A percentile compares a stretch with the other conserved stretches of the same genome.
phyloP scores from a whole-genome alignment of 345 rosid species.

The Pistacia integerrima region DNA sequence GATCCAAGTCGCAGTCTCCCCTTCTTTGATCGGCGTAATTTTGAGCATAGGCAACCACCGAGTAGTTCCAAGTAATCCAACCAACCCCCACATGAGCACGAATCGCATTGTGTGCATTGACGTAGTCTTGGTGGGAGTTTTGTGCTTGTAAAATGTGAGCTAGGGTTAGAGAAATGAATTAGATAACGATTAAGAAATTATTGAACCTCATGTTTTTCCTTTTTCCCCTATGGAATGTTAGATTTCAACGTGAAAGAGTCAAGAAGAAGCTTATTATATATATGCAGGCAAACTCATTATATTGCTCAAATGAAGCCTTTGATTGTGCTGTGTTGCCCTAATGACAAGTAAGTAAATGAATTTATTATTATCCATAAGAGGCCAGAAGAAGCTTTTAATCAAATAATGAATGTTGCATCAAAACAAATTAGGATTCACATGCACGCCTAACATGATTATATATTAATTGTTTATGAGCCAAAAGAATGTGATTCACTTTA shows the following conservation, averaged over 20 bases:
- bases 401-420: no score
- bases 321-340: not conserved
- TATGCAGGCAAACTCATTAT: no score
- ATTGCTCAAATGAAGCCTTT: not conserved
- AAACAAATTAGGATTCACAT: not conserved
- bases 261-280: no score
- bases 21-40: slow-evolving; percentile 13
- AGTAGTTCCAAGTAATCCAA: slow-evolving; percentile 22
- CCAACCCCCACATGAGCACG: slow-evolving; percentile 24
- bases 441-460: not conserved
- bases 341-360: not conserved
- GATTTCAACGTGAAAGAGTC: no score
- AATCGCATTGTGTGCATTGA: slow-evolving; percentile 25
- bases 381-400: not conserved
- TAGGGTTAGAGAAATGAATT: not conserved
- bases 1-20: slow-evolving; percentile 17
- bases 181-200: not conserved
- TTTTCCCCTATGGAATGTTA: not conserved
- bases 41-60: slow-evolving; percentile 23
- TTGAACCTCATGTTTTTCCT: not conserved
- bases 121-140: slow-evolving; percentile 15
- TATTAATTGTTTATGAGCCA: not conserved
- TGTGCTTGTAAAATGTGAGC: not conserved
- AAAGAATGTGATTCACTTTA: not conserved
- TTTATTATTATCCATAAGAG: not conserved